phyloP scores from a whole-genome alignment of 1,284 basidiomycete species.

The Cutaneotrichosporon sp. region DNA sequence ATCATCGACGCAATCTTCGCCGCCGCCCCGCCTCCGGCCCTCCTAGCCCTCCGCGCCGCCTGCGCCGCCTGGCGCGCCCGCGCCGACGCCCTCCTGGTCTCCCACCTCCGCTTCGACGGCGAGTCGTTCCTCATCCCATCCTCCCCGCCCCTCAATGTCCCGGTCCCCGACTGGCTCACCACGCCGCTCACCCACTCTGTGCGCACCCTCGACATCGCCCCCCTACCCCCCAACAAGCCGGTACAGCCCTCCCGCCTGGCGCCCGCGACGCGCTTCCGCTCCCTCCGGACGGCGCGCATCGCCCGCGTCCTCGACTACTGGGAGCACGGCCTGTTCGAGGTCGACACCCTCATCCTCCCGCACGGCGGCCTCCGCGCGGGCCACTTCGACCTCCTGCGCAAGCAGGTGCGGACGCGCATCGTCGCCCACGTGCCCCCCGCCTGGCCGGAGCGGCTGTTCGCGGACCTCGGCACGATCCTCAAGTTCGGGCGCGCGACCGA shows the following conservation, averaged over 20 bases:
- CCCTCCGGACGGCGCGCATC: not conserved
- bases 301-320: conserved; percentile 3
- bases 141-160: not conserved
- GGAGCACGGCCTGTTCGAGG: conserved; percentile 6
- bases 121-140: not conserved
- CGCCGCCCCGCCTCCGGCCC: not conserved
- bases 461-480: not conserved
- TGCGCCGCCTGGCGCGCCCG: not conserved
- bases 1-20: not conserved
- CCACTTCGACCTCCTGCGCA: not conserved
- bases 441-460: not conserved
- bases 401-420: not conserved
- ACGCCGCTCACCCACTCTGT: not conserved
- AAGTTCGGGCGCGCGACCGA: not conserved
- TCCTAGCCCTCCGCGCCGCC: not conserved
- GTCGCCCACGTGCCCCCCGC: not conserved
- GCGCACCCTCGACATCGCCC: not conserved
- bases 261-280: not conserved
- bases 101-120: not conserved
- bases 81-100: not conserved
- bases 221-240: not conserved
- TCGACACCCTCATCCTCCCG: not conserved
- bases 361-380: not conserved
- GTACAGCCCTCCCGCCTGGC: not conserved
- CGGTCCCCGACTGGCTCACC: not conserved